Conservation (phyloP, 164 flowering plant genomes). For the Magnolia kwangsiensis region DNA sequence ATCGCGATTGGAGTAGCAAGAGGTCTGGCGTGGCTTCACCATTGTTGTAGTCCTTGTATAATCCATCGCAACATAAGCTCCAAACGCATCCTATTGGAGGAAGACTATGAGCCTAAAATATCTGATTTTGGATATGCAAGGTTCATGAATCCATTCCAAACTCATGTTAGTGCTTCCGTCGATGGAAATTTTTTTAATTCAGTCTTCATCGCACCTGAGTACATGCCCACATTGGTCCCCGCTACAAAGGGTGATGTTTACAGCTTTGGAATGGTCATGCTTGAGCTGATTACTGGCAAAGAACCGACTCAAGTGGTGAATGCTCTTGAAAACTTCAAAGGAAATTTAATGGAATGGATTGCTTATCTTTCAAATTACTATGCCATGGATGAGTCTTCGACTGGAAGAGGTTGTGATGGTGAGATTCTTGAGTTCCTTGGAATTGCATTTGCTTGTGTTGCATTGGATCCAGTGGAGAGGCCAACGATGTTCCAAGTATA, state of each 20-base stretch:
- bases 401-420: constrained; percentile 42
- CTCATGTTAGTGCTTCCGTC: constrained; percentile 8
- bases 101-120: constrained; percentile 20
- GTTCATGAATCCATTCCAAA: constrained; percentile 13
- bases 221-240: constrained; percentile 22
- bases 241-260: constrained; percentile 20
- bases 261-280: constrained; percentile 19
- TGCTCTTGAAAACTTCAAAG: constrained; percentile 53
- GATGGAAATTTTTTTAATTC: constrained; percentile 6
- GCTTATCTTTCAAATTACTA: constrained; percentile 30
- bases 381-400: constrained; percentile 44
- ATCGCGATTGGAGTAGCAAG: constrained; percentile 21
- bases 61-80: constrained; percentile 18
- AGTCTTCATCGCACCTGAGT: constrained; percentile 55
- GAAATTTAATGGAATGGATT: constrained; percentile 63
- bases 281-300: constrained; percentile 51
- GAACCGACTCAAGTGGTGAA: constrained; percentile 41
- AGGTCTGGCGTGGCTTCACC: constrained; percentile 25
- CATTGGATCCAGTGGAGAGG: constrained; percentile 47
- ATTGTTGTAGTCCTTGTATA: constrained; percentile 12
- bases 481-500: constrained; percentile 73
- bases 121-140: constrained; percentile 18
- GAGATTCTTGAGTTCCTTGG: constrained; percentile 57
- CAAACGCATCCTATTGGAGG: constrained; percentile 18
- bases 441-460: constrained; percentile 59